Percentiles rank a stretch among this genome's conserved stretches.
phyloP scores from a whole-genome alignment of 2,329 filamentous ascomycete genomes.

The Blumeriella jaapii region DNA sequence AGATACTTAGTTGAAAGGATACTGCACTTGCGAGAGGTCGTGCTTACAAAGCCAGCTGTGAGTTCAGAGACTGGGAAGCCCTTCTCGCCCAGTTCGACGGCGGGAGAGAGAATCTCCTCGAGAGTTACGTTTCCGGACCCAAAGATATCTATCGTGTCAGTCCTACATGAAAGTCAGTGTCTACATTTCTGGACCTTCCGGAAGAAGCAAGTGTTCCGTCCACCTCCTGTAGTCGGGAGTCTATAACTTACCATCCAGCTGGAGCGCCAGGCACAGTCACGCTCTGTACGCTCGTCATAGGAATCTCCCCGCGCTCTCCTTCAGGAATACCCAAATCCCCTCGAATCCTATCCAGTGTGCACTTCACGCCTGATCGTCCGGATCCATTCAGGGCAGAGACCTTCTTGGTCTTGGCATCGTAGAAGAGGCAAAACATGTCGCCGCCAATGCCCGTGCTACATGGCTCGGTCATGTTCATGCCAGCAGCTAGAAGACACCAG shows the following conservation, averaged over 20 bases:
- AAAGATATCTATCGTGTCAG: conserved; percentile 75
- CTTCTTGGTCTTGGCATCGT: conserved; percentile 47
- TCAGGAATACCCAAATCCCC: conserved; percentile 53
- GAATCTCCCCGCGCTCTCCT: conserved; percentile 48
- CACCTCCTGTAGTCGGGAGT: too few species aligned
- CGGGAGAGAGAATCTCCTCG: conserved; percentile 67
- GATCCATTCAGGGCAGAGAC: conserved; percentile 86
- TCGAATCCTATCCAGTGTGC: conserved; percentile 57
- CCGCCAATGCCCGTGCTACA: conserved; percentile 88
- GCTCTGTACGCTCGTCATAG: conserved; percentile 63
- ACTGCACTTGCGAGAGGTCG: neutral
- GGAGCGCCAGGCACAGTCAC: conserved; percentile 82
- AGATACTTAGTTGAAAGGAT: neutral
- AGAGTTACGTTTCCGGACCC: conserved; percentile 77
- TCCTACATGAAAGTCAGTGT: conserved; percentile 26
- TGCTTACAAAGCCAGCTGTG: conserved; percentile 20
- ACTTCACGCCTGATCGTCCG: conserved; percentile 57
- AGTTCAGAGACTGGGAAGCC: conserved; percentile 84
- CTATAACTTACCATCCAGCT: conserved; percentile 60
- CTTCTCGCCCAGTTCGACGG: conserved; percentile 73
- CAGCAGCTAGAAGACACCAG: conserved; percentile 50
- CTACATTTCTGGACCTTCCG: too few species aligned
- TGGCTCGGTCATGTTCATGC: conserved; percentile 86
- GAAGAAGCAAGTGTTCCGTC: too few species aligned
- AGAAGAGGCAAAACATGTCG: conserved; percentile 48